Conservation (phyloP, 306 rosid species). For the Malus asiatica region DNA sequence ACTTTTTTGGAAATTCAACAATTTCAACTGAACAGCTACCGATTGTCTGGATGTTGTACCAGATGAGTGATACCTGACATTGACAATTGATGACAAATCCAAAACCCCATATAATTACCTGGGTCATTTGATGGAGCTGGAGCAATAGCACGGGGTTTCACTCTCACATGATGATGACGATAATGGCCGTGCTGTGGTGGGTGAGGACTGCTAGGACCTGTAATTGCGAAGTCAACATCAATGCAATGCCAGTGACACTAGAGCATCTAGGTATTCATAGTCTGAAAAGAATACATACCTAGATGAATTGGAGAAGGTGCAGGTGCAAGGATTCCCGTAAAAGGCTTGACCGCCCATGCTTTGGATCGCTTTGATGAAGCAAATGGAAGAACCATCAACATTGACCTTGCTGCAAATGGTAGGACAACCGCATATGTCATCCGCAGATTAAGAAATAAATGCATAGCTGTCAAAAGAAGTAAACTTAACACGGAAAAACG, state of each 20-base stretch:
- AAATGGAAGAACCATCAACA: constrained; percentile 34
- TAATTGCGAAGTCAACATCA: constrained; percentile 20
- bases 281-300: constrained; percentile 29
- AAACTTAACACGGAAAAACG: neutral
- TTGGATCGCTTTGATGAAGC: constrained; percentile 31
- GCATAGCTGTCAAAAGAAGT: neutral
- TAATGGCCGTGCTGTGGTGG: constrained; percentile 22
- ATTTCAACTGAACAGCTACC: neutral
- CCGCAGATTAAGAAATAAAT: neutral
- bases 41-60: neutral
- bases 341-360: constrained; percentile 31
- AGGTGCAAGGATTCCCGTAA: constrained; percentile 27
- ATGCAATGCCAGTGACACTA: constrained; percentile 1
- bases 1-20: neutral
- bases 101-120: constrained; percentile 37
- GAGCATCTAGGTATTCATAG: neutral
- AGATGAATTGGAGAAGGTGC: constrained; percentile 48
- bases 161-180: constrained; percentile 28
- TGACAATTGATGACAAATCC: neutral
- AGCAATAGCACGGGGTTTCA: constrained; percentile 37
- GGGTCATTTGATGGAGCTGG: constrained; percentile 58
- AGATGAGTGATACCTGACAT: neutral
- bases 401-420: constrained; percentile 49
- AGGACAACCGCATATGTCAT: constrained; percentile 9
- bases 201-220: constrained; percentile 41